phyloP scores from a whole-genome alignment of 495 filamentous ascomycete genomes.

The Aspergillus leporis region DNA sequence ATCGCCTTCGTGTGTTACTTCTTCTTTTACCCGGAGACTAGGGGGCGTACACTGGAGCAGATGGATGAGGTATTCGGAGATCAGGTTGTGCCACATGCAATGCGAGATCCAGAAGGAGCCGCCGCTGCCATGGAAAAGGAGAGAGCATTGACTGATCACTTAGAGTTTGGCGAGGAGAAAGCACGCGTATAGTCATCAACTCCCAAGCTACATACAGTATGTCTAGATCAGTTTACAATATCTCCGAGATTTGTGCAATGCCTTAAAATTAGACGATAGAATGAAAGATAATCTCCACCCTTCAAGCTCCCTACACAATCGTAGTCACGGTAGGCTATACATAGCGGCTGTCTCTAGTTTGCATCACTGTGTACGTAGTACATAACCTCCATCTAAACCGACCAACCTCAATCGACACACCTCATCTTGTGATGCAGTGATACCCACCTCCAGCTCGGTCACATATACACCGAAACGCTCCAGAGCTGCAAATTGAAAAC shows the following conservation, averaged over 20 bases:
- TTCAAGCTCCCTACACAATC: too few species aligned
- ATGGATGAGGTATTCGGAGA: constrained; percentile 55
- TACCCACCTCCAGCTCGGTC: background rate
- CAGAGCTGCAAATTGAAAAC: too few species aligned
- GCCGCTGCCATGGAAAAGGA: constrained; percentile 17
- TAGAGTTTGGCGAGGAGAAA: background rate
- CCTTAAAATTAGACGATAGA: too few species aligned
- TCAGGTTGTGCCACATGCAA: constrained; percentile 19
- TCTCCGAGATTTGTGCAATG: background rate
- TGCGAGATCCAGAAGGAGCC: constrained; percentile 17
- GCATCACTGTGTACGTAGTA: too few species aligned
- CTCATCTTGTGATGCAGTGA: background rate
- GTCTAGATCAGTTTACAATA: background rate
- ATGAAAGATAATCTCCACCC: too few species aligned
- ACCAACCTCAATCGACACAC: background rate
- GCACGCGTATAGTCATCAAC: background rate
- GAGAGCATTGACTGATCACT: background rate
- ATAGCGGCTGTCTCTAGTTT: too few species aligned
- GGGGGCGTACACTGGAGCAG: constrained; percentile 50
- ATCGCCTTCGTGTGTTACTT: constrained; percentile 40
- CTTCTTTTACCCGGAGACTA: constrained; percentile 53
- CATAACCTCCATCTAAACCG: too few species aligned
- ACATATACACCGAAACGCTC: background rate
- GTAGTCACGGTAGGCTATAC: too few species aligned
- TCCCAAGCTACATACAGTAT: background rate